Evolutionary conservation across 2,329 filamentous ascomycete species (phyloP), one percentile per base, ranked within the genome.

Genomic region (Penicillium sp.): DNA sequence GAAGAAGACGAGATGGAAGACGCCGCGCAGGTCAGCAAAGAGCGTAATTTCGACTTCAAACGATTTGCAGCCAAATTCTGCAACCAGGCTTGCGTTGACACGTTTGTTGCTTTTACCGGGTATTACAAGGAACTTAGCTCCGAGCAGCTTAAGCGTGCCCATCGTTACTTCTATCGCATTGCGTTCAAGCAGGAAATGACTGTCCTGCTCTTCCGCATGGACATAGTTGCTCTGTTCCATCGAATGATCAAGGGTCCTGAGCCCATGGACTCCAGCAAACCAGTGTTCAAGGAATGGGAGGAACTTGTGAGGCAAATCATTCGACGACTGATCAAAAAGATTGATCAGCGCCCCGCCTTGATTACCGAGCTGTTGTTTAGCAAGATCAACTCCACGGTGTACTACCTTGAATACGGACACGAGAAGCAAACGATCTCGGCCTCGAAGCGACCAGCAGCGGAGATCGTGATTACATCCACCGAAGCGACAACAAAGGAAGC

Each of bases 171-270:
- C 67, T 95, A 97, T 67, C 88, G 93, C 0, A 81, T 96, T 10
- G 92, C 92, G 0, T 97, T 97, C 79, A 99, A 97, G 75, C 89
- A 96, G 72, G 90, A 97, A 44, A 87, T 94, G 77, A 87, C 87
- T 53, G 87, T 97, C 21, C 84, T 97, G 76, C 80, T 99, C 1
- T 97, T 92, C 74, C 86, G 93, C 9, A 84, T 96, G 5, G 94
- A 97, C 69, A 96, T 97, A 34, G 85, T 99, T 44, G 86, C 89
- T 41, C 80, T 97, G 1, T 87, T 99, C 46, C 87, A 96, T 69
- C 88, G 86, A 67, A 92, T 99, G 85, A 88, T 97, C 72, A 95
- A 95, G 70, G 93, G 93, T 0, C 89, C 90, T 0, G 84, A 90
- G 54, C 84, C 88, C 1, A 76, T 97, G 31, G 86, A 92, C 66